Base-by-base conservation (phyloP, 495 filamentous ascomycete genomes). In the Daldinia decipiens region DNA sequence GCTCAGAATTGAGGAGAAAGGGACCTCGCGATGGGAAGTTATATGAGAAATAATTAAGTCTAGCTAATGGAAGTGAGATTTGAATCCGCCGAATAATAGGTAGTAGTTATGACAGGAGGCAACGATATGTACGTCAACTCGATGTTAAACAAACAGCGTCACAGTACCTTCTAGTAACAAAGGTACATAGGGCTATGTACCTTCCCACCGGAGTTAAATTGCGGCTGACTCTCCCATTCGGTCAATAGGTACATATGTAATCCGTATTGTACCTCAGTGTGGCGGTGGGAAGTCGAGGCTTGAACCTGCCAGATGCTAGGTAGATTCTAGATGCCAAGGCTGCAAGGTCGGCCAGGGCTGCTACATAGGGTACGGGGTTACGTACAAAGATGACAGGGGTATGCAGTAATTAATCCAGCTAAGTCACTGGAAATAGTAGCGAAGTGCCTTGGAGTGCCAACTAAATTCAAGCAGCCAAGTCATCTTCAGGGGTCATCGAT, bases 41-140 rank as follows among this genome's bases (percentile, higher is more conserved):
- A 24, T 21, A 47, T 19, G 4, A 21, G 12, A 45, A 24, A 12
- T 47, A 47, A 24, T 47, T 2, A 19, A 12, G 43, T 47, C 9
- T 17, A 21, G 7, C 9, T 17, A 21, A 17, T 45, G 7, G n/a
- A 45, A 45, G 40, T 29, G 11, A 52, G 9, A 52, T 7, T 52
- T 29, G 26, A 52, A 52, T 12, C 21, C 4, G 52, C 8, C 1
- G 3, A 27, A 40, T 29, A 13, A 59, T 12, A 59, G 59, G n/a
- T n/a, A 4, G 31, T 39, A 59, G 59, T 61, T 40, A 47, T 67
- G 21, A 26, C 17, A 6, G 19, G 47, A 63, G 67, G 67, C 67
- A 70, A 51, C 67, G 26, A 57, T 38, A 34, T 3, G 39, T 70
- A 65, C 67, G 67, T 70, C 67, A 70, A 59, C 56, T 59, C 26